These are phyloP conservation scores for Cichorium intybus DNA, from an alignment of 140 eudicot genomes.

Conservation along the genomic window DNA sequence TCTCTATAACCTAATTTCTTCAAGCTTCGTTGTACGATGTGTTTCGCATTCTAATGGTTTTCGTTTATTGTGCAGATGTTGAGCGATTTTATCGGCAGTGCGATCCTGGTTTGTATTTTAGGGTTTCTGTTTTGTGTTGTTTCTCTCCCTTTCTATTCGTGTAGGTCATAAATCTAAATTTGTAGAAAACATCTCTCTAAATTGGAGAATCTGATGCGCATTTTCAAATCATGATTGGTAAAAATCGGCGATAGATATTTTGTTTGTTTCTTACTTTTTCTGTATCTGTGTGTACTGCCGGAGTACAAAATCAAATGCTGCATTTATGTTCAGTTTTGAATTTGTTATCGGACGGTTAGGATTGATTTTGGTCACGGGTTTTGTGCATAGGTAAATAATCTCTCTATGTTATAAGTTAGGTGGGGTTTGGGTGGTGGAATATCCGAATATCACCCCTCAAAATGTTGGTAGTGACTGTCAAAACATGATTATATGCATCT, in stretches of 20 bases:
- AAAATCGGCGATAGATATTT: background rate
- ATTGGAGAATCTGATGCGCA: slow-evolving; percentile 5
- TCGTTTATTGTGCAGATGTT: slow-evolving; percentile 40
- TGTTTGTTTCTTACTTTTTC: background rate
- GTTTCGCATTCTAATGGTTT: slow-evolving; percentile 1
- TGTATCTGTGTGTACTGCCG: background rate
- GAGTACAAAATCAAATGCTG: background rate
- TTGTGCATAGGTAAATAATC: background rate
- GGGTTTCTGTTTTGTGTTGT: slow-evolving; percentile 15
- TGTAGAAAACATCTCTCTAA: background rate
- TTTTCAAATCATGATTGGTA: background rate
- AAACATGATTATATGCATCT: too few relatives aligned
- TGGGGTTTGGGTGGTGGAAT: background rate
- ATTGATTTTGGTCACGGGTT: background rate
- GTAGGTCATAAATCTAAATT: background rate
- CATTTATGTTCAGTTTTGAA: background rate
- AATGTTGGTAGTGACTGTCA: background rate
- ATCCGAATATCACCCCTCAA: background rate
- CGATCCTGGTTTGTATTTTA: slow-evolving; percentile 50
- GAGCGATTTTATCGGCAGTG: slow-evolving; percentile 59
- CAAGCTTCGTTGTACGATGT: background rate
- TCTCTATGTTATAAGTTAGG: background rate
- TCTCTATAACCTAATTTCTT: background rate
- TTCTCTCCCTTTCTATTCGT: slow-evolving; percentile 3
- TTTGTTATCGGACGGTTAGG: background rate